Base-by-base conservation (phyloP, 2,329 filamentous ascomycete genomes). In the Teratosphaeria destructans region DNA sequence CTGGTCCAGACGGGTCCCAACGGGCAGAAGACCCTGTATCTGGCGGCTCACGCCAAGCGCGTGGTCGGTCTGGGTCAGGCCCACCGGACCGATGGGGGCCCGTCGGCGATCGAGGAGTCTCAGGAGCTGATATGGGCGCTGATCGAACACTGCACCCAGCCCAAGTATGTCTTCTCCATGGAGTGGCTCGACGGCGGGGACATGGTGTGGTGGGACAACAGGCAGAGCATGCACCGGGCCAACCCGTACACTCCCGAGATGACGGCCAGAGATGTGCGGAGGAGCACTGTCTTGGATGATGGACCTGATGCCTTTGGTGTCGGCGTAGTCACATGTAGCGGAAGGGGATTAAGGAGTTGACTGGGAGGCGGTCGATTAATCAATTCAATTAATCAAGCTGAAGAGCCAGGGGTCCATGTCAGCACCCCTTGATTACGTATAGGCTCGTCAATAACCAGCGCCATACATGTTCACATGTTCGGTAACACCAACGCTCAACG, bases 141-240 rank as follows among this genome's bases (percentile, higher is more conserved):
- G 26, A 55, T 59, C 14, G 52, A 59, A 23, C 57, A 55, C 27
- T 59, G 57, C 35, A 59, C 57, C 12, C 52, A 55, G 35, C 57
- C 52, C 12, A 19, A 59, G 52, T 29, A 59, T 39, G 57, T 55
- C 3, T 59, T 59, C n/a, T 55, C 52, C n/a, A 47, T 59, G 49
- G 57, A 59, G 37, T 59, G 57, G 57, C 52, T 55, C 11, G 57
- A 55, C 26, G 52, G 52, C 10, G 57, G 57, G 11, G 57, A 59
- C 26, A 53, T 55, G 26, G 57, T 58, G n/a, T 54, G 56, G 49
- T 58, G 49, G 56, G 47, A 58, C 26, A 58, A 53, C 47, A 27
- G 56, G 26, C 56, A 58, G 49, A 53, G 27, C 14, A 58, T 58
- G 56, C 56, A 58, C 29, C 27, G 56, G 12, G 56, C 47, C 8